Evolutionary conservation across 176 grass and related monocot genomes (phyloP).

Genomic region (Saccharum spontaneum): DNA sequence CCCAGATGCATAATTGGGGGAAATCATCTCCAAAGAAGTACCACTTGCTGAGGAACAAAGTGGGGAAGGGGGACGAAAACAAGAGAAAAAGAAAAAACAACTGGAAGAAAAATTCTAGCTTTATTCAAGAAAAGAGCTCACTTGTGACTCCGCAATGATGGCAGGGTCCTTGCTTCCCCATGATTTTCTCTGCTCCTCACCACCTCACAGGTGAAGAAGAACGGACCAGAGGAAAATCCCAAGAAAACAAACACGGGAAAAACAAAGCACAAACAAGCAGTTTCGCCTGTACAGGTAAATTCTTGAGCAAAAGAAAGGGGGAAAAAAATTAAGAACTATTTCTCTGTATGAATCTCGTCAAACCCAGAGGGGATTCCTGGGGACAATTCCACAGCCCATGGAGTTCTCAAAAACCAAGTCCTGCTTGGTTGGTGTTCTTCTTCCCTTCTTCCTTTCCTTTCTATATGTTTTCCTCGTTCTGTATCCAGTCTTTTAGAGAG

Average conservation of each 20-base stretch:
- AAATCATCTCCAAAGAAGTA: slow-evolving; percentile 23
- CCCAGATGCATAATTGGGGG: slow-evolving; percentile 54
- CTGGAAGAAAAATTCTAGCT: slow-evolving; percentile 37
- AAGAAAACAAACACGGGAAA: slow-evolving; percentile 18
- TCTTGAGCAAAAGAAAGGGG: slow-evolving; percentile 48
- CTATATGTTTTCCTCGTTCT: slow-evolving; percentile 54
- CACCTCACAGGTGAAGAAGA: slow-evolving; percentile 43
- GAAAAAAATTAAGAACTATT: slow-evolving; percentile 34
- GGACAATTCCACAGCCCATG: slow-evolving; percentile 39
- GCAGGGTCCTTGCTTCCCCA: slow-evolving; percentile 97
- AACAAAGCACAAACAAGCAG: slow-evolving; percentile 41
- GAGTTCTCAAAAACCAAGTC: slow-evolving; percentile 38
- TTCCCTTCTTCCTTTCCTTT: slow-evolving; percentile 36
- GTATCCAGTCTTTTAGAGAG: slow-evolving; percentile 52
- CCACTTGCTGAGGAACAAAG: slow-evolving; percentile 31
- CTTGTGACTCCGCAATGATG: slow-evolving; percentile 99
- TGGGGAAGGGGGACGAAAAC: slow-evolving; percentile 12
- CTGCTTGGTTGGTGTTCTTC: slow-evolving; percentile 52
- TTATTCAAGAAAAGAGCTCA: slow-evolving; percentile 78
- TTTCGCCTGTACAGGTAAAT: slow-evolving; percentile 42
- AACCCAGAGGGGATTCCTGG: slow-evolving; percentile 39
- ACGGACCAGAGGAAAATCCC: slow-evolving; percentile 41
- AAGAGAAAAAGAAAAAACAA: slow-evolving; percentile 21
- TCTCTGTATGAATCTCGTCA: slow-evolving; percentile 51
- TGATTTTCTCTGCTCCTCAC: slow-evolving; percentile 47